These are phyloP conservation scores for Smittium culicis DNA, from an alignment of 371 early-diverging fungal species.

Conservation along the genomic window DNA sequence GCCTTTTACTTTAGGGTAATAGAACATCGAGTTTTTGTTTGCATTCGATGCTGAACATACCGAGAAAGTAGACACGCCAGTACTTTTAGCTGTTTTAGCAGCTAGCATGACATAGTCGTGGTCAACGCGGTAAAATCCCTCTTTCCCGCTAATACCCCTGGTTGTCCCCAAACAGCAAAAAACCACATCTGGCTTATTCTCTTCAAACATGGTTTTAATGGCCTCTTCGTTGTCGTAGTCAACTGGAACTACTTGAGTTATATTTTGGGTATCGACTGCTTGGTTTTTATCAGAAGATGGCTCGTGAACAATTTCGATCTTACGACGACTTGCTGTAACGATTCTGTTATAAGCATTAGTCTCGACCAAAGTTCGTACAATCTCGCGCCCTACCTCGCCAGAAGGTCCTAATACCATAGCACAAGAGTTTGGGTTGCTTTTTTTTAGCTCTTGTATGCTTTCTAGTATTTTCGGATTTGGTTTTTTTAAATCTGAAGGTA, in stretches of 20 bases:
- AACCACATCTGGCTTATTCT: slow-evolving; percentile 39
- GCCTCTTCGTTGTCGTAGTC: slow-evolving; percentile 33
- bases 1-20: slow-evolving; percentile 61
- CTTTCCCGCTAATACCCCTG: slow-evolving; percentile 46
- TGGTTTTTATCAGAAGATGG: slow-evolving; percentile 39
- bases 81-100: slow-evolving; percentile 48
- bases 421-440: slow-evolving; percentile 11
- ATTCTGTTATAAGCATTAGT: slow-evolving; percentile 45
- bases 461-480: too few species aligned
- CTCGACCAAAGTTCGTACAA: slow-evolving; percentile 44
- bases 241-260: slow-evolving; percentile 19
- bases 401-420: slow-evolving; percentile 28
- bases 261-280: slow-evolving; percentile 25
- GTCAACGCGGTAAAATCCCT: slow-evolving; percentile 52
- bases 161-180: slow-evolving; percentile 59
- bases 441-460: slow-evolving; percentile 22
- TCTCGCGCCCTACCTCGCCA: slow-evolving; percentile 56
- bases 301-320: slow-evolving; percentile 38
- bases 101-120: slow-evolving; percentile 53
- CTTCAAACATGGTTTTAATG: slow-evolving; percentile 25
- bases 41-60: slow-evolving; percentile 47
- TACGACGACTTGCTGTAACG: slow-evolving; percentile 45
- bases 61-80: slow-evolving; percentile 38
- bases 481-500: too few species aligned
- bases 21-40: slow-evolving; percentile 41